Conservation (phyloP, 306 rosid species). For the Ziziphus jujuba region DNA sequence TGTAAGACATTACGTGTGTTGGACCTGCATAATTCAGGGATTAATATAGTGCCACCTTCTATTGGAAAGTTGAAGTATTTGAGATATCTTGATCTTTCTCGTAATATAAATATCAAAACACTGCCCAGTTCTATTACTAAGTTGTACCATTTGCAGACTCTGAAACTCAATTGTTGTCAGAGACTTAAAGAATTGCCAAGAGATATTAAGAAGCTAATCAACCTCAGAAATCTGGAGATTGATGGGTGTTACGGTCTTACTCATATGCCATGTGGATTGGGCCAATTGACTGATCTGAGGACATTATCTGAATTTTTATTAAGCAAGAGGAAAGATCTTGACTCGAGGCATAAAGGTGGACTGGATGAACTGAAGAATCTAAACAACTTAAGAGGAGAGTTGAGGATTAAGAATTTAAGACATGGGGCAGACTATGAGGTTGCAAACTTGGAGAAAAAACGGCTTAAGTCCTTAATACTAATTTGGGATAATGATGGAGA, state of each 20-base stretch:
- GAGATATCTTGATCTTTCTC: constrained; percentile 14
- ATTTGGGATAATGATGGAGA: neutral
- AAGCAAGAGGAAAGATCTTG: neutral
- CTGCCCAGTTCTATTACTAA: constrained; percentile 6
- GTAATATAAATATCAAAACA: neutral
- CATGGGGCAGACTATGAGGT: neutral
- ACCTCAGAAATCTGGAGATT: constrained; percentile 22
- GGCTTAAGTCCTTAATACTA: neutral
- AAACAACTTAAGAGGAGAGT: neutral
- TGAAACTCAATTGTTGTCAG: neutral
- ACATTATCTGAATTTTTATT: constrained; percentile 1
- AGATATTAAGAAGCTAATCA: constrained; percentile 2
- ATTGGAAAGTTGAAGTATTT: constrained; percentile 3
- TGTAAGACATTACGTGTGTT: neutral
- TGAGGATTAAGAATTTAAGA: neutral
- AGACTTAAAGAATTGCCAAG: constrained; percentile 1
- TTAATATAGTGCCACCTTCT: neutral
- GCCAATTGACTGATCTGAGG: neutral
- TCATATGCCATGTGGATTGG: constrained; percentile 16
- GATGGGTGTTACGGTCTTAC: neutral
- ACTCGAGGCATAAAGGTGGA: neutral
- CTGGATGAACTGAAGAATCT: neutral
- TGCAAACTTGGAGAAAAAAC: neutral
- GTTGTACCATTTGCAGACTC: neutral
- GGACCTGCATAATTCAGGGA: neutral